Percentiles rank a stretch among this genome's conserved stretches.
Evolutionary conservation across 495 filamentous ascomycete species (phyloP).

Genomic region (Lasiosphaeris hirsuta): DNA sequence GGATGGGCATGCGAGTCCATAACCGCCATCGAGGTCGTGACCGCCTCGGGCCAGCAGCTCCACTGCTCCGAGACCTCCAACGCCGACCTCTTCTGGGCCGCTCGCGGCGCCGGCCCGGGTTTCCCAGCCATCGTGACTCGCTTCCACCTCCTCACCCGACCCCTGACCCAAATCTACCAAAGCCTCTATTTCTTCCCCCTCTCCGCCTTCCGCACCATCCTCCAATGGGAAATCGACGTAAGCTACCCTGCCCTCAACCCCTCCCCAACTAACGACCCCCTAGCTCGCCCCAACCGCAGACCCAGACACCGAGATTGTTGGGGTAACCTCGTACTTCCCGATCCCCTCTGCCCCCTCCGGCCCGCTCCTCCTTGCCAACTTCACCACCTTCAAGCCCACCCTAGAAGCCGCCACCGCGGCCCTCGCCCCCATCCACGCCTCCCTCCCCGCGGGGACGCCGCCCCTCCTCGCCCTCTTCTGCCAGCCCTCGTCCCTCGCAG

Average conservation of each 20-base stretch:
- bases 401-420: slow-evolving; percentile 31
- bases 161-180: slow-evolving; percentile 34
- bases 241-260: background rate
- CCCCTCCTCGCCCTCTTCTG: slow-evolving; percentile 30
- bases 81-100: slow-evolving; percentile 49
- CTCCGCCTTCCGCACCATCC: slow-evolving; percentile 36
- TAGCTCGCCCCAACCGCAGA: slow-evolving; percentile 37
- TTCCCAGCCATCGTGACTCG: slow-evolving; percentile 50
- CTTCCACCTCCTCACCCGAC: slow-evolving; percentile 43
- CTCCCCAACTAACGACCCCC: background rate
- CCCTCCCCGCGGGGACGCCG: slow-evolving; percentile 37
- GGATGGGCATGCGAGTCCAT: slow-evolving; percentile 55
- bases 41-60: slow-evolving; percentile 38
- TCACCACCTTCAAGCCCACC: slow-evolving; percentile 41
- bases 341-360: slow-evolving; percentile 17
- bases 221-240: slow-evolving; percentile 43
- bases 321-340: slow-evolving; percentile 32
- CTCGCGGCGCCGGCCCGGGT: slow-evolving; percentile 49
- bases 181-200: slow-evolving; percentile 46
- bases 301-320: slow-evolving; percentile 42
- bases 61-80: slow-evolving; percentile 42
- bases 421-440: slow-evolving; percentile 34
- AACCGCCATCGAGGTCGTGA: slow-evolving; percentile 47
- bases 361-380: slow-evolving; percentile 36
- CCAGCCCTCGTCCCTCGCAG: slow-evolving; percentile 36